A percentile compares a stretch with the other conserved stretches of the same genome.
Conservation (phyloP, 106 monocot species). For the Xerophyta viscosa region DNA sequence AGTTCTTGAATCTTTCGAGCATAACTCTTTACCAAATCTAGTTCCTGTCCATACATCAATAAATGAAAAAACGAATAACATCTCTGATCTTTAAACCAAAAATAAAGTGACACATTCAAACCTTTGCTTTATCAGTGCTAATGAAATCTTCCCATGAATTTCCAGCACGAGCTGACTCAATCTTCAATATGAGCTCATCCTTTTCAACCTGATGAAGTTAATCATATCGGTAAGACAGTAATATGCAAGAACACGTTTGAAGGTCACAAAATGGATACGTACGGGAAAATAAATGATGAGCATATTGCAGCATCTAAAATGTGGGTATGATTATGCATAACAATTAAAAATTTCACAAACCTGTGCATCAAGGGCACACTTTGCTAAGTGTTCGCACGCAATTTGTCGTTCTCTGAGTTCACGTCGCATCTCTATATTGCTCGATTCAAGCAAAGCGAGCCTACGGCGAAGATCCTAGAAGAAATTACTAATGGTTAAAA, state of each 20-base stretch:
- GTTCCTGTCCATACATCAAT: slow-evolving; percentile 30
- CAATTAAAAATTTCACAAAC: slow-evolving; percentile 17
- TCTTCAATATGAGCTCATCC: slow-evolving; percentile 69
- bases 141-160: slow-evolving; percentile 65
- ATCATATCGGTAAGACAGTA: not conserved
- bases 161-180: slow-evolving; percentile 52
- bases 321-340: not conserved
- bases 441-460: slow-evolving; percentile 65
- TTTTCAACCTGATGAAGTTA: slow-evolving; percentile 60
- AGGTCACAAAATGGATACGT: not conserved
- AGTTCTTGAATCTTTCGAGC: slow-evolving; percentile 74
- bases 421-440: slow-evolving; percentile 57
- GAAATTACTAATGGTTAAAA: no score
- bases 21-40: slow-evolving; percentile 60
- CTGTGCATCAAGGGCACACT: slow-evolving; percentile 64
- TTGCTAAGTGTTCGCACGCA: slow-evolving; percentile 42
- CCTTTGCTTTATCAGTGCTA: slow-evolving; percentile 30
- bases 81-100: not conserved
- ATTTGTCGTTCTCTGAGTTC: slow-evolving; percentile 48
- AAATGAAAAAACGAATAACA: not conserved
- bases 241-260: not conserved
- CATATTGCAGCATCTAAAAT: not conserved
- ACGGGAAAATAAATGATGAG: not conserved
- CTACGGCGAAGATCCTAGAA: slow-evolving; percentile 58
- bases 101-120: slow-evolving; percentile 7